Evolutionary conservation across 805 yeast species (phyloP), one percentile per base, ranked within the genome.

Genomic region (Debaryomyces tyrocola): DNA sequence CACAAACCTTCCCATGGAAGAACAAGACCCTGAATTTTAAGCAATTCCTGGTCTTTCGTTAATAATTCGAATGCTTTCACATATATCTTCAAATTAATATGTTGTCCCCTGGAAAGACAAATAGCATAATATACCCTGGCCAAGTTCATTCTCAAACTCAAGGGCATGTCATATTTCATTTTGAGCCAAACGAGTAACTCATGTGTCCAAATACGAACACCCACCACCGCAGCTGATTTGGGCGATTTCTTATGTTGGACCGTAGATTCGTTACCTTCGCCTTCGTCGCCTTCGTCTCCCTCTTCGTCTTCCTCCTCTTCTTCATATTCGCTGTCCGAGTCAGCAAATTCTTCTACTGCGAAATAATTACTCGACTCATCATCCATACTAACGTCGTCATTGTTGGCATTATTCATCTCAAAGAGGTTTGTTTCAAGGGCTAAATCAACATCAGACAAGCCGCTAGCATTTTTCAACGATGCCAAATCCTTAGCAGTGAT

Each of bases 161-260:
- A 55, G 0, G 99, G 97, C 69, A 92, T 75, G 43, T 85, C 86
- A 56, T 86, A 82, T 56, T 88, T 87, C 82, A 86, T 84, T 55
- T 79, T 79, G 44, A 90, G 63, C 79, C 96, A 85, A 35, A 85
- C 84, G 42, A 81, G 78, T 51, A 92, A 74, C 62, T 90, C 97
- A 44, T 85, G 83, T 0, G 97, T 85, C 96, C 97, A 91, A 48
- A 85, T 87, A 44, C 84, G 77, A 6, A 90, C 85, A 38, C 84
- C 78, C 6, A 87, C 82, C 6, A 88, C 84, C 0, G 94, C 81
- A 0, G 94, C 86, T 0, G 89, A 81, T 53, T 78, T 75, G 2
- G 86, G 81, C 1, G 84, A 75, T 8, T 82, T 75, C 52, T 82
- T 83, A 48, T 85, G 83, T 40, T 84, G 84, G 66, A 38, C 73